Evolutionary conservation across 495 filamentous ascomycete species (phyloP).

Genomic region (Aspergillus cristatus): DNA sequence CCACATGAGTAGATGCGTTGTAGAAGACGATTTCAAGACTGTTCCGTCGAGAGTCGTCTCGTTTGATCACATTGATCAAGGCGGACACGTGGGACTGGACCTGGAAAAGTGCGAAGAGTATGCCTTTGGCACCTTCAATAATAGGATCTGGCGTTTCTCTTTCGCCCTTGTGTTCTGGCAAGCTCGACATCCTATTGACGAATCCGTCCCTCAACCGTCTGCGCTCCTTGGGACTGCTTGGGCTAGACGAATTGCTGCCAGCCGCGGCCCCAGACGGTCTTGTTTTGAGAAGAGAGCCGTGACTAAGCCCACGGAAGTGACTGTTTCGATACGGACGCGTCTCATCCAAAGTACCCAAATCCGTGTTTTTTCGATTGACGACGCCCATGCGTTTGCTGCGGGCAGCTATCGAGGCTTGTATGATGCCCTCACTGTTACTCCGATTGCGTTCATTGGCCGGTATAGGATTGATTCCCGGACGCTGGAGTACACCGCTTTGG

Average conservation of each 20-base stretch:
- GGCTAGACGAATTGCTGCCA: constrained; percentile 47
- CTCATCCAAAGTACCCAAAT: constrained; percentile 69
- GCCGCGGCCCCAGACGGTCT: constrained; percentile 31
- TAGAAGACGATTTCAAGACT: constrained; percentile 71
- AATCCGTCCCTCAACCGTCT: constrained; percentile 45
- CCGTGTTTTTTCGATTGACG: constrained; percentile 63
- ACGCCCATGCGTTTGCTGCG: constrained; percentile 76
- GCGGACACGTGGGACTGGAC: constrained; percentile 67
- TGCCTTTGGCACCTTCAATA: constrained; percentile 73
- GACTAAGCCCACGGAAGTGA: constrained; percentile 72
- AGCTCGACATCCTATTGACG: constrained; percentile 69
- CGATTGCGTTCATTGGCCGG: constrained; percentile 68
- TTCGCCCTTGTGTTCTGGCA: constrained; percentile 71
- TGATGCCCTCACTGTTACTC: constrained; percentile 81
- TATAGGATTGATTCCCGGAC: constrained; percentile 62
- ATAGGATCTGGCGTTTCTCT: constrained; percentile 50
- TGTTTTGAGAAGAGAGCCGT: constrained; percentile 65
- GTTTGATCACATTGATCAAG: constrained; percentile 60
- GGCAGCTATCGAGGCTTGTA: constrained; percentile 47
- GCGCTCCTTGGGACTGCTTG: constrained; percentile 46
- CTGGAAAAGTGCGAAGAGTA: constrained; percentile 77
- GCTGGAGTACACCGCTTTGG: constrained; percentile 47
- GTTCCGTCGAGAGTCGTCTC: constrained; percentile 56
- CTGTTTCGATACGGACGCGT: constrained; percentile 62
- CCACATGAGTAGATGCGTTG: constrained; percentile 63